phyloP scores from a whole-genome alignment of 345 rosid genomes.

The Citrus inodora region DNA sequence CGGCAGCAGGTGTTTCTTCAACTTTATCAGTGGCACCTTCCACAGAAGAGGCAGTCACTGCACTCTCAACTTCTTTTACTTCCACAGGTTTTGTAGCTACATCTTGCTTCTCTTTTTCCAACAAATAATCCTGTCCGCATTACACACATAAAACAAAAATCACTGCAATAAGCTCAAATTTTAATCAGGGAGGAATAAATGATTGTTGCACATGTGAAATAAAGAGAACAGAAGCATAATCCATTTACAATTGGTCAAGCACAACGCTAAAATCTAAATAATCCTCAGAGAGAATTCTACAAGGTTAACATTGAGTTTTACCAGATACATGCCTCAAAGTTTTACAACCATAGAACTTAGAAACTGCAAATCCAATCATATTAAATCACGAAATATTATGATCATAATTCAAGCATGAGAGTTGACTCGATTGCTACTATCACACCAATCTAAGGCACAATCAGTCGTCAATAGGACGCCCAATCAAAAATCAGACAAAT shows the following conservation, averaged over 20 bases:
- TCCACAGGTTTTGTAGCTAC: constrained; percentile 45
- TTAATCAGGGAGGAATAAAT: background rate
- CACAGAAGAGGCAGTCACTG: constrained; percentile 38
- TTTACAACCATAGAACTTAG: background rate
- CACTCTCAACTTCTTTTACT: constrained; percentile 42
- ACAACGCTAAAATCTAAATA: background rate
- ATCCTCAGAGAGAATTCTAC: background rate
- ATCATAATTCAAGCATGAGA: background rate
- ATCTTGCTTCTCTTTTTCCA: constrained; percentile 63
- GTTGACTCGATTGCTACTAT: background rate
- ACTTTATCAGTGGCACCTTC: constrained; percentile 40
- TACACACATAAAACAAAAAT: background rate
- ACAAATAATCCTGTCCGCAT: constrained; percentile 57
- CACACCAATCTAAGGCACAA: background rate
- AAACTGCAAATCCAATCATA: background rate
- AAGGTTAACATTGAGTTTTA: background rate
- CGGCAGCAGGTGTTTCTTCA: constrained; percentile 42
- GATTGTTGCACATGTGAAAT: background rate
- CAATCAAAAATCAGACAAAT: background rate
- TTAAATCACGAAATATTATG: too few species aligned
- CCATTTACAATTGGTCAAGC: background rate
- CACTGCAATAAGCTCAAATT: constrained; percentile 4
- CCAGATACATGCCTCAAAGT: background rate
- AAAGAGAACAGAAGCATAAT: background rate
- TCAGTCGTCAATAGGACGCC: background rate